A percentile compares a stretch with the other conserved stretches of the same genome.
Conservation (phyloP, 2,329 filamentous ascomycete genomes). For the Tolypocladium endophyticum region DNA sequence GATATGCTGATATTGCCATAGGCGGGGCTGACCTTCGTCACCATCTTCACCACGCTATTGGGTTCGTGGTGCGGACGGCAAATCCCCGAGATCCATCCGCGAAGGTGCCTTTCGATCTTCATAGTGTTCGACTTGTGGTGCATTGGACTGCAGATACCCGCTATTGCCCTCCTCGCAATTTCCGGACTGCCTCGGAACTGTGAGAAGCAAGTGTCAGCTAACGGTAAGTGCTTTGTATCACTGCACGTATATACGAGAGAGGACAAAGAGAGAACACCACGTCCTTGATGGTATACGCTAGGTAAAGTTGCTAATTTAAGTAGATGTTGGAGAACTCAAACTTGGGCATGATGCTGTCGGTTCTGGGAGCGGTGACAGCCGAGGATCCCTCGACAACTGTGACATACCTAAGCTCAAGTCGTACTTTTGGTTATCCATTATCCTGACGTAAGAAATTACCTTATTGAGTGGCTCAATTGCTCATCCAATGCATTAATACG, state of each 20-base stretch:
- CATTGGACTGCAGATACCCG: neutral
- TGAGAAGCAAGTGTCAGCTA: neutral
- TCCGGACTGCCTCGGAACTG: neutral
- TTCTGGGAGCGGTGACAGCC: neutral
- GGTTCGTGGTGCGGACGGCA: neutral
- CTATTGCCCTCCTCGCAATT: neutral
- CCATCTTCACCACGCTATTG: neutral
- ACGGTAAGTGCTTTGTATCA: neutral
- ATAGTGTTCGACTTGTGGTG: neutral
- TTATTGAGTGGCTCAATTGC: neutral
- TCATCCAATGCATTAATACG: neutral
- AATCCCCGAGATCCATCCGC: neutral
- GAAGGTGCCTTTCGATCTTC: neutral
- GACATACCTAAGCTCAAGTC: neutral
- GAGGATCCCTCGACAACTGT: neutral
- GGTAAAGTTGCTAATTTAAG: neutral
- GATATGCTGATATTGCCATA: neutral
- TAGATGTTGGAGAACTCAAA: neutral
- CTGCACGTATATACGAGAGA: neutral
- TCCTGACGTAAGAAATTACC: neutral
- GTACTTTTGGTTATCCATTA: neutral
- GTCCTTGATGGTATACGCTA: neutral
- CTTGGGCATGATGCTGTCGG: neutral
- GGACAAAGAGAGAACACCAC: neutral
- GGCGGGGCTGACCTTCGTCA: neutral